These are phyloP conservation scores for Simplicillium sp. DNA, from an alignment of 2,329 filamentous ascomycete genomes.

Conservation along the genomic window DNA sequence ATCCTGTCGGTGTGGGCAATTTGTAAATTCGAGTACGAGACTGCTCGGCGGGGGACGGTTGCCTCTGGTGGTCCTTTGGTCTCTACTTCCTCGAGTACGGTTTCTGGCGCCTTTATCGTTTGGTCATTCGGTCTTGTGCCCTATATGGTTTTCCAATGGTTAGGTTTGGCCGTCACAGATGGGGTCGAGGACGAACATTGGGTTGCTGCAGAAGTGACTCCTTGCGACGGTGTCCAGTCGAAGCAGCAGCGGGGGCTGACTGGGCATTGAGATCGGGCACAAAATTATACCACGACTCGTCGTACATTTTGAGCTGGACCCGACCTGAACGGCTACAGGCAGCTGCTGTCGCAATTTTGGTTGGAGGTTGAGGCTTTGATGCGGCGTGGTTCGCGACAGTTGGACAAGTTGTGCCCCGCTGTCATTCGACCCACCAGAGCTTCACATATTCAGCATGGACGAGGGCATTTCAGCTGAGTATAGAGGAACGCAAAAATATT, in stretches of 20 bases:
- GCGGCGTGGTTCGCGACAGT: constrained; percentile 1
- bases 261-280: constrained; percentile 52
- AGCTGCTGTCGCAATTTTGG: constrained; percentile 6
- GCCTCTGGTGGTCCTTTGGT: constrained; percentile 55
- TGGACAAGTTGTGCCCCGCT: neutral
- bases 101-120: constrained; percentile 44
- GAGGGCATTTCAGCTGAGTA: too few species aligned
- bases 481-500: too few species aligned
- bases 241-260: constrained; percentile 31
- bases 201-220: constrained; percentile 61
- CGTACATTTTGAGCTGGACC: constrained; percentile 50
- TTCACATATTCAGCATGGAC: neutral
- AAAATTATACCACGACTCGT: constrained; percentile 78
- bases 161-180: constrained; percentile 5
- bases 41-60: constrained; percentile 54
- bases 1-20: constrained; percentile 39
- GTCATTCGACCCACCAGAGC: neutral
- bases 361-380: constrained; percentile 6
- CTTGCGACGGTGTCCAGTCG: constrained; percentile 51
- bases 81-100: constrained; percentile 45
- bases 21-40: constrained; percentile 70
- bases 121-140: constrained; percentile 41
- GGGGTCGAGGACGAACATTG: constrained; percentile 36
- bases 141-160: constrained; percentile 27
- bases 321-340: neutral